Base-by-base conservation (phyloP, 1,139 yeast species). In the Geotrichum restrictum region DNA sequence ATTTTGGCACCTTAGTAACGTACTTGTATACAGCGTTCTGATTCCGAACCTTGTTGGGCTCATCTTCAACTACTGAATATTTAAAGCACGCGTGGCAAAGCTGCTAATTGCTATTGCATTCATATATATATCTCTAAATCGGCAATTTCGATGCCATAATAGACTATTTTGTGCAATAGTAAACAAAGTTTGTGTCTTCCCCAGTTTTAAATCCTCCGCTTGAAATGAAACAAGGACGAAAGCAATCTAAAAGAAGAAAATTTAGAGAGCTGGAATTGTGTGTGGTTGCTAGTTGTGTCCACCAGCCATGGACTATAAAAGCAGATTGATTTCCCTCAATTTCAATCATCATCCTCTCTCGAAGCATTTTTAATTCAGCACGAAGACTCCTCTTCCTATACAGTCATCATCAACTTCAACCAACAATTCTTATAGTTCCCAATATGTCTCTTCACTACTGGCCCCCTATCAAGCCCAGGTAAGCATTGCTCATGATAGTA, bases 361-460 rank as follows among this genome's bases (percentile, higher is more conserved):
- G 8, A 19, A 6, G 18, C 18, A 1, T 3, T 39, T 14, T 40
- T 24, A 7, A 6, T 24, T 4, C 24, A 27, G 1, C 13, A 21
- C 43, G 7, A 21, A 22, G 13, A 7, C 31, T 40, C 3, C 29
- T 39, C 3, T 3, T 8, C n/a, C 16, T 39, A 18, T 39, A 8
- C 18, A 29, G 29, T 24, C 31, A 5, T 2, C 16, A 14, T 24
- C 34, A 18, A 40, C 10, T 4, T n/a, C 31, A 1, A 24, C 34
- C 32, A 36, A 14, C 50, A 39, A 6, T 2, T 19, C 14, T 24
- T 8, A 33, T 33, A 13, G 37, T n/a, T 4, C 16, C 18, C 40
- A 44, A 44, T 47, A 63, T 62, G 67, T 63, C 66, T 56, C 63
- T 51, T 45, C 54, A 48, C 54, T 54, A 51, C 54, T 51, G 51